phyloP scores from a whole-genome alignment of 1,284 basidiomycete species.

The Thecaphora thlaspeos region DNA sequence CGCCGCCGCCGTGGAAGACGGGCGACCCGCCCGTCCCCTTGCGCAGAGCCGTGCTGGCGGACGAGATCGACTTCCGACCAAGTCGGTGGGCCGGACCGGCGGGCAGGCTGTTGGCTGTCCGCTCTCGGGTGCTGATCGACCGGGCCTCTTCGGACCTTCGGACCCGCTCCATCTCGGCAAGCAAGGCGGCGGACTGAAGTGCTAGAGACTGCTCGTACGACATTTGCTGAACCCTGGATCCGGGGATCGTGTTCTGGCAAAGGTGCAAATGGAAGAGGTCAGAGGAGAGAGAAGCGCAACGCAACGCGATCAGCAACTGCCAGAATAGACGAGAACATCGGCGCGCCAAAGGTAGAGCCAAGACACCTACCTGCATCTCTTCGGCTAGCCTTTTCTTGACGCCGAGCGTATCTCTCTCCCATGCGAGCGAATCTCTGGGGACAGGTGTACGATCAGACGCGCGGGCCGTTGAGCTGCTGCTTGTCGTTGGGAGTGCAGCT shows the following conservation, averaged over 20 bases:
- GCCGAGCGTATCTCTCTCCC: constrained; percentile 26
- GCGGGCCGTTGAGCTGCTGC: constrained; percentile 10
- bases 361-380: not conserved
- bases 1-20: too few relatives aligned
- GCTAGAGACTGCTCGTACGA: constrained; percentile 30
- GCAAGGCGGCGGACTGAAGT: constrained; percentile 28
- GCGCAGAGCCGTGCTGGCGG: constrained; percentile 28
- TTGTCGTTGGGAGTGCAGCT: constrained; percentile 3
- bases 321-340: too few relatives aligned
- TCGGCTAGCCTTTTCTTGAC: constrained; percentile 34
- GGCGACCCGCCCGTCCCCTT: constrained; percentile 16
- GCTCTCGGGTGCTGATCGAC: constrained; percentile 14
- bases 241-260: not conserved
- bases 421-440: constrained; percentile 14
- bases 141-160: constrained; percentile 15
- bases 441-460: too few relatives aligned
- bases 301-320: too few relatives aligned
- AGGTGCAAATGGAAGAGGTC: too few relatives aligned
- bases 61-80: constrained; percentile 37
- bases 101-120: constrained; percentile 18
- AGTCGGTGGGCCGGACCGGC: constrained; percentile 29
- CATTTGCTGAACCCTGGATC: constrained; percentile 17
- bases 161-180: constrained; percentile 28
- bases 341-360: not conserved
- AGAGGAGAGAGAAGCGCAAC: too few relatives aligned